These are phyloP conservation scores for Lactifluus echinatus DNA, from an alignment of 768 basidiomycete genomes.

Conservation along the genomic window DNA sequence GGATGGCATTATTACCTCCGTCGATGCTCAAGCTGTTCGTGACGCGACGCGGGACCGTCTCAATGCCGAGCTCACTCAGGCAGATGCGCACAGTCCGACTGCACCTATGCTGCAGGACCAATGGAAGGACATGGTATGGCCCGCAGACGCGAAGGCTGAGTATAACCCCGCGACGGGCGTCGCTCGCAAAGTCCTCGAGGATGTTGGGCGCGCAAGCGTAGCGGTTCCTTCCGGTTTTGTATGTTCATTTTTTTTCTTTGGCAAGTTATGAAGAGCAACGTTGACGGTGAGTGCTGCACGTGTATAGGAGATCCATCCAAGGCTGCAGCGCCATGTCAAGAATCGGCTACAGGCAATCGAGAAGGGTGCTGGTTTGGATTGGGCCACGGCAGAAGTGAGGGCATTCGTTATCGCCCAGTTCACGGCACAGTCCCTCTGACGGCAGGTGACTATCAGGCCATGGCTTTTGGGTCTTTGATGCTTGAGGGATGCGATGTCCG, in stretches of 20 bases:
- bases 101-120: constrained; percentile 54
- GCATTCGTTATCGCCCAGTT: not conserved
- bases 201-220: constrained; percentile 65
- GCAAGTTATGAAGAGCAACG: not conserved
- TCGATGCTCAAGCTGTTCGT: constrained; percentile 44
- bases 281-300: not conserved
- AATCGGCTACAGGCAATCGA: constrained; percentile 63
- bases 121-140: constrained; percentile 58
- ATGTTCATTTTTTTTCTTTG: constrained; percentile 27
- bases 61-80: constrained; percentile 47
- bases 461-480: constrained; percentile 86
- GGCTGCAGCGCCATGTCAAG: constrained; percentile 73
- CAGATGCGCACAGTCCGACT: constrained; percentile 39
- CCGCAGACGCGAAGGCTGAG: constrained; percentile 44
- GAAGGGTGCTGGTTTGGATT: constrained; percentile 67
- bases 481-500: constrained; percentile 74
- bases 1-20: constrained; percentile 44
- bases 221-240: constrained; percentile 53
- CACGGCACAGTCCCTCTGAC: not conserved
- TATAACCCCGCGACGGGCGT: constrained; percentile 64
- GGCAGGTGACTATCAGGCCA: constrained; percentile 39
- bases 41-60: constrained; percentile 52
- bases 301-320: constrained; percentile 79
- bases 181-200: constrained; percentile 37
- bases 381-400: constrained; percentile 79